A percentile compares a stretch with the other conserved stretches of the same genome.
phyloP scores from a whole-genome alignment of 148 eudicot species.

The Rhododendron ferrugineum region DNA sequence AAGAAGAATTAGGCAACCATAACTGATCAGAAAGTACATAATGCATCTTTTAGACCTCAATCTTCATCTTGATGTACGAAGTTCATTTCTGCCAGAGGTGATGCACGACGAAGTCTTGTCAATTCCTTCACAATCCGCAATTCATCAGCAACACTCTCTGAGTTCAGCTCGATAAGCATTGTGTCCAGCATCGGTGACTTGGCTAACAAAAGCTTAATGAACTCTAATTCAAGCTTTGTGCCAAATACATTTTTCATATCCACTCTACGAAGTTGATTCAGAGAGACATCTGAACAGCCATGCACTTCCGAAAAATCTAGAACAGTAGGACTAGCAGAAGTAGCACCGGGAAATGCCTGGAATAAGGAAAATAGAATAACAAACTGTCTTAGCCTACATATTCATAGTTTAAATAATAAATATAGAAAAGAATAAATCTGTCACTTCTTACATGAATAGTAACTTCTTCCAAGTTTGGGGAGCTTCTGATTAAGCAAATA shows the following conservation, averaged over 20 bases:
- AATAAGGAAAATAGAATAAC: neutral
- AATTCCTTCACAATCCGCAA: neutral
- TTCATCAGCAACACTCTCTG: neutral
- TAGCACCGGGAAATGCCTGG: neutral
- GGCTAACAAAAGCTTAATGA: neutral
- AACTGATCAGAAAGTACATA: no score
- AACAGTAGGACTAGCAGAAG: neutral
- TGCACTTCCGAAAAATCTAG: neutral
- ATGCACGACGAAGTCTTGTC: neutral
- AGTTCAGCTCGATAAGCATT: neutral
- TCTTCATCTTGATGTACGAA: no score
- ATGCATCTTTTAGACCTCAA: no score
- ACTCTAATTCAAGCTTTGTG: neutral
- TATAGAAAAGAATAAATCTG: neutral
- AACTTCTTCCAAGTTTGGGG: neutral
- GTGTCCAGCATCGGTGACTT: neutral
- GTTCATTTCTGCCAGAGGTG: neutral
- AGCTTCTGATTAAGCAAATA: conserved; percentile 16
- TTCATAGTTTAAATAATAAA: neutral
- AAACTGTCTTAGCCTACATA: neutral
- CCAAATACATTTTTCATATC: neutral
- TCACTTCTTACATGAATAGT: no score
- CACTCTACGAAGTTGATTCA: neutral
- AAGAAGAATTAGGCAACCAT: no score
- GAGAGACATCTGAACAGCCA: neutral